Conservation (phyloP, 2,329 filamentous ascomycete species). For the Ampelomyces quisqualis region DNA sequence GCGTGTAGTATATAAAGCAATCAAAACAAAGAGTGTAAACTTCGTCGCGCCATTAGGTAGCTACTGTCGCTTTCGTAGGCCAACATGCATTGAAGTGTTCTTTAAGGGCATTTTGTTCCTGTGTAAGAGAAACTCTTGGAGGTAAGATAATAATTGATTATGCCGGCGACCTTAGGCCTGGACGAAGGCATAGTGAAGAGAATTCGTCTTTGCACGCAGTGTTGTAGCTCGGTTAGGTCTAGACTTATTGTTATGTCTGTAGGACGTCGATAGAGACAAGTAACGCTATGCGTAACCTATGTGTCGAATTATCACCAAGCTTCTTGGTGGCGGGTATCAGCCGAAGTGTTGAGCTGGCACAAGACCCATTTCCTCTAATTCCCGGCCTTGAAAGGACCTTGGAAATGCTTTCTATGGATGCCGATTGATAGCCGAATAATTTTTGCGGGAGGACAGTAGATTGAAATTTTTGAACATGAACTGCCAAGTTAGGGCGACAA, state of each 20-base stretch:
- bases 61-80: slow-evolving; percentile 46
- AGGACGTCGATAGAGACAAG: background rate
- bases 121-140: slow-evolving; percentile 22
- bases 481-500: too few relatives aligned
- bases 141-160: slow-evolving; percentile 7
- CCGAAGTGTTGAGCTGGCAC: too few relatives aligned
- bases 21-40: slow-evolving; percentile 50
- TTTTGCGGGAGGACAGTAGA: too few relatives aligned
- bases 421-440: too few relatives aligned
- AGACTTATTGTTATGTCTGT: background rate
- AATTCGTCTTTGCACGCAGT: background rate
- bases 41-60: slow-evolving; percentile 44
- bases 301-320: too few relatives aligned
- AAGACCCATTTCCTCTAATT: slow-evolving; percentile 17
- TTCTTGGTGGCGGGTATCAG: too few relatives aligned
- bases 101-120: slow-evolving; percentile 26
- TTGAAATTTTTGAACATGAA: too few relatives aligned
- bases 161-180: slow-evolving; percentile 3
- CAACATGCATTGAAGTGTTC: slow-evolving; percentile 31
- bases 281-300: background rate
- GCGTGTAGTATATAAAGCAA: slow-evolving; percentile 48
- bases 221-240: background rate
- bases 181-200: background rate
- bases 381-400: too few relatives aligned
- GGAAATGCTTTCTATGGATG: too few relatives aligned